These are phyloP conservation scores for Coelastrella sp. DNA, from an alignment of 139 green algal genomes.

Conservation along the genomic window DNA sequence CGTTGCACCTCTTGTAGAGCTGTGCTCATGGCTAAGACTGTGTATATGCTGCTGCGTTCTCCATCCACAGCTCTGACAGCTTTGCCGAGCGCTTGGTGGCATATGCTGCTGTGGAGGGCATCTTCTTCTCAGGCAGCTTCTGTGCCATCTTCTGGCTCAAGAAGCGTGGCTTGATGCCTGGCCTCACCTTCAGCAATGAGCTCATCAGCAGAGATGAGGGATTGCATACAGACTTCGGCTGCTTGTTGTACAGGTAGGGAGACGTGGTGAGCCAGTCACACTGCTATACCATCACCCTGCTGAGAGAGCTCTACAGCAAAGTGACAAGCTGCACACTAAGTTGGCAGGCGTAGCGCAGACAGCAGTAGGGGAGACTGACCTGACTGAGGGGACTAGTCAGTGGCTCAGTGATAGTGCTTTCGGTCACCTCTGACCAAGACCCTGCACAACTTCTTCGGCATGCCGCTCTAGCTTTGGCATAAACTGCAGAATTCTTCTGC, in stretches of 20 bases:
- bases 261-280: too few relatives aligned
- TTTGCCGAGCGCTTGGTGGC: constrained; percentile 96
- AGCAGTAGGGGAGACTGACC: too few relatives aligned
- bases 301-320: too few relatives aligned
- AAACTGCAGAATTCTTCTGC: too few relatives aligned
- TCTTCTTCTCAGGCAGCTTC: constrained; percentile 98
- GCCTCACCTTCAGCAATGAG: constrained; percentile 99
- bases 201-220: constrained; percentile 98
- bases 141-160: constrained; percentile 99
- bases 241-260: constrained; percentile 88
- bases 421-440: too few relatives aligned
- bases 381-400: too few relatives aligned
- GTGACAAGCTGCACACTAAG: too few relatives aligned
- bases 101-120: constrained; percentile 98
- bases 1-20: not conserved
- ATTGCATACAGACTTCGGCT: constrained; percentile 98
- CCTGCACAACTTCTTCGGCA: too few relatives aligned
- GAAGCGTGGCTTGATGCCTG: constrained; percentile 98
- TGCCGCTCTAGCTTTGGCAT: too few relatives aligned
- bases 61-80: constrained; percentile 22
- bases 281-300: too few relatives aligned
- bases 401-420: too few relatives aligned
- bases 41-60: not conserved
- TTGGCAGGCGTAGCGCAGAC: too few relatives aligned
- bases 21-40: not conserved